Evolutionary conservation across 148 eudicot genomes (phyloP), one percentile per base, ranked within the genome.

Genomic region (Pharnaceum exiguum): DNA sequence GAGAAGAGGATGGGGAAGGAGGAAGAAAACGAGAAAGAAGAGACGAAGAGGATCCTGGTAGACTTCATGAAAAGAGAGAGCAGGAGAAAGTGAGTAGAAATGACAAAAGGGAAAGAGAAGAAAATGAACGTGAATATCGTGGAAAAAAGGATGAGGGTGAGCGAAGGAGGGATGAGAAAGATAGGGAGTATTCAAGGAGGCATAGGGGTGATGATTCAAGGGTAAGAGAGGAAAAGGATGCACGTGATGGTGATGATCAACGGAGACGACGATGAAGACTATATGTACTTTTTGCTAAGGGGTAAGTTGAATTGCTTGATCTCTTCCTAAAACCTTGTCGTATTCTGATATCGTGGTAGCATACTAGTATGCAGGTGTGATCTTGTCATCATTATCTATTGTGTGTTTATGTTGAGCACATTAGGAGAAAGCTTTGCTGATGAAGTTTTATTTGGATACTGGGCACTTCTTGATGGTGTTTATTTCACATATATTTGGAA

Each of bases 171-270:
- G 61, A 62, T 30, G 82, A 74, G 30, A 71, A 73, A 62, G 77
- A 61, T 17, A 65, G 70, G 42, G 76, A 71, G 60, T 63, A 82
- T 44, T 71, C 75, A 23, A 79, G 82, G 77, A 82, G 84, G 66
- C 71, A 23, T 23, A 77, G 76, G 63, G 65, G 76, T 71, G 94
- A 75, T 57, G 82, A 79, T 47, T 70, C 57, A 56, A 51, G 68
- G 11, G 71, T 68, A 51, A 48, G 61, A 50, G 42, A 76, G 57
- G 82, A 77, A 38, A 50, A 48, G 37, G 72, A 64, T 45, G 62
- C 35, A 56, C 53, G 51, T 51, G 84, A 72, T n/a, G n/a, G n/a
- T 45, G 76, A 77, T 46, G 62, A 68, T 53, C 74, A 71, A 25
- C 38, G 77, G 48, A 74, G 79, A 51, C 75, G 56, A 10, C 62